Evolutionary conservation across 2,329 filamentous ascomycete genomes (phyloP), one percentile per base, ranked within the genome.

Genomic region (Alternaria dauci): DNA sequence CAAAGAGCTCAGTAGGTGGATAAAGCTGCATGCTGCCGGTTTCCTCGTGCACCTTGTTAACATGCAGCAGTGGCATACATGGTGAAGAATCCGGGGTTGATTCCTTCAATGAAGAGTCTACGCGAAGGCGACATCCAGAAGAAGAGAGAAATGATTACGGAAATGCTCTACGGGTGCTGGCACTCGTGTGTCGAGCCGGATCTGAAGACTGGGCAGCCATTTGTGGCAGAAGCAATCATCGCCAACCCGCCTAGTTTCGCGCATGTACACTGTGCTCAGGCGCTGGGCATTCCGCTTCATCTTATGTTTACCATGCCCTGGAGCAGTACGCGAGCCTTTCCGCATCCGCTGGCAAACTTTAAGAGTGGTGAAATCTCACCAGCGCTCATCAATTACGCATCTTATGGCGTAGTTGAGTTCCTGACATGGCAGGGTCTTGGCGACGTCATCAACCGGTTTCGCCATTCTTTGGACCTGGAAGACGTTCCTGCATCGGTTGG

Each of bases 211-310:
- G 25, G 54, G 1, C 43, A 62, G n/a, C 91, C 91, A 1, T 96
- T 96, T 72, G 88, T 96, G 38, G 92, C 92, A 0, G 91, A 92
- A 77, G 67, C 65, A 90, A 92, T 93, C 66, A 91, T 93, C 67
- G 90, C 91, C 1, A 93, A 93, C 61, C 90, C 90, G 1, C 90
- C 90, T 0, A 91, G 89, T 71, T 92, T 92, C 76, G 90, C 89
- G 0, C 90, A 93, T 71, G 83, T 92, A 3, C 90, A 92, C 69
- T 85, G 89, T 61, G 90, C 90, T 0, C 88, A 92, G 77, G 89
- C 88, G 72, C 75, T 92, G 66, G 89, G 89, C 0, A 86, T 92
- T 26, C 90, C 90, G 0, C 71, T 92, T 5, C 90, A 92, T 71
- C 85, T 96, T 71, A 94, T 96, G 90, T 96, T 77, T 52, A 77